Conservation (phyloP, 768 basidiomycete species). For the Podaxis sp. region DNA sequence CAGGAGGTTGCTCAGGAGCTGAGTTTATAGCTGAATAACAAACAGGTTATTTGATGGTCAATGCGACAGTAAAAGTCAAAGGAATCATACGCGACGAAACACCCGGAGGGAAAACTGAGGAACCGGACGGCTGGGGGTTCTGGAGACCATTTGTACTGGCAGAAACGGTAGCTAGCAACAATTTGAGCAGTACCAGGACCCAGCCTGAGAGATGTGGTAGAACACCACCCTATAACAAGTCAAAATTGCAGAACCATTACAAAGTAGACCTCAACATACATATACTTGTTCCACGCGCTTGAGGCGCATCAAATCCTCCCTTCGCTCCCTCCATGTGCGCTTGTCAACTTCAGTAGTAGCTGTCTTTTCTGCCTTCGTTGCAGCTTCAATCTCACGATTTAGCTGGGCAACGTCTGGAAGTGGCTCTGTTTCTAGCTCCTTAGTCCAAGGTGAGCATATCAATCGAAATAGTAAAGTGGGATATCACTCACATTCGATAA, state of each 20-base stretch:
- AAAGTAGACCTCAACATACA: constrained; percentile 47
- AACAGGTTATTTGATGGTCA: background rate
- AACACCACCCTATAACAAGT: constrained; percentile 61
- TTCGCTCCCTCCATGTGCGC: constrained; percentile 64
- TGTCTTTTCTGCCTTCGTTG: constrained; percentile 49
- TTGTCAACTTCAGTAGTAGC: constrained; percentile 36
- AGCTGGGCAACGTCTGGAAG: constrained; percentile 71
- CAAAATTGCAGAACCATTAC: background rate
- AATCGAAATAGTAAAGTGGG: constrained; percentile 2
- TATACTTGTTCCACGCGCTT: constrained; percentile 93
- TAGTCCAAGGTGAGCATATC: background rate
- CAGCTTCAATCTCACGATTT: constrained; percentile 74
- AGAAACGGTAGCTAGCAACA: constrained; percentile 90
- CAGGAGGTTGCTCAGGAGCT: constrained; percentile 64
- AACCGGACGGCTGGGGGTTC: constrained; percentile 64
- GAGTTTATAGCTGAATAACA: constrained; percentile 10
- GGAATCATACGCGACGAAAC: constrained; percentile 57
- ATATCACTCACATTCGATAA: constrained; percentile 35
- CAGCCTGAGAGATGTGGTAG: constrained; percentile 85
- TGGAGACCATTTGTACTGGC: constrained; percentile 62
- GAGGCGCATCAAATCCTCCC: constrained; percentile 82
- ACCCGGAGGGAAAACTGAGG: constrained; percentile 70
- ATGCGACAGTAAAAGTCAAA: background rate
- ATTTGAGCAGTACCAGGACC: constrained; percentile 91
- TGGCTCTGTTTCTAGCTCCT: constrained; percentile 67